phyloP scores from a whole-genome alignment of 305 asterid species.

The Fraxinus dipetala region DNA sequence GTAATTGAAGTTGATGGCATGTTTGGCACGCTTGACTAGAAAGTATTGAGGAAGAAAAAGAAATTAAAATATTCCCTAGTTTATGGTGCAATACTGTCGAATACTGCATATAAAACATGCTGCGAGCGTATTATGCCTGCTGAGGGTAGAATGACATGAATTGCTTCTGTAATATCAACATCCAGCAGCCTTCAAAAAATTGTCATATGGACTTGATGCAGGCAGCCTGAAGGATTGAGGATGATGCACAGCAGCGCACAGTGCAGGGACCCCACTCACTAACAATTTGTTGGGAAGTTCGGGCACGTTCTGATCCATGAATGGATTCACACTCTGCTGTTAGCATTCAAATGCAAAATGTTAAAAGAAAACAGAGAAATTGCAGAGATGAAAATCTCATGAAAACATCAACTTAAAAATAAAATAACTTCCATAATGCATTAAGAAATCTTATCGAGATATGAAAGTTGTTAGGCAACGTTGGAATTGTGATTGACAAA shows the following conservation, averaged over 20 bases:
- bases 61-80: background rate
- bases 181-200: slow-evolving; percentile 92
- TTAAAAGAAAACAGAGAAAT: background rate
- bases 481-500: background rate
- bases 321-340: slow-evolving; percentile 49
- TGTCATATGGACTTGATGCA: slow-evolving; percentile 78
- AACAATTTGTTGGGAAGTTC: slow-evolving; percentile 32
- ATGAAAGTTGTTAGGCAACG: background rate
- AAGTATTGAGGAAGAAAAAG: background rate
- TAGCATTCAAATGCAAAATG: slow-evolving; percentile 13
- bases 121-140: background rate
- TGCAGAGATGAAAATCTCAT: background rate
- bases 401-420: background rate
- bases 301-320: slow-evolving; percentile 27
- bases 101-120: background rate
- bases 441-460: background rate
- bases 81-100: background rate
- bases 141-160: background rate
- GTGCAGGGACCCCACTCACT: slow-evolving; percentile 26
- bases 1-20: background rate
- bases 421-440: background rate
- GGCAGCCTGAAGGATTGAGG: slow-evolving; percentile 69
- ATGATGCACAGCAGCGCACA: slow-evolving; percentile 44
- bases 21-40: background rate
- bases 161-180: slow-evolving; percentile 25